Evolutionary conservation across 2,329 filamentous ascomycete species (phyloP).

Genomic region (Aspergillus sp.): DNA sequence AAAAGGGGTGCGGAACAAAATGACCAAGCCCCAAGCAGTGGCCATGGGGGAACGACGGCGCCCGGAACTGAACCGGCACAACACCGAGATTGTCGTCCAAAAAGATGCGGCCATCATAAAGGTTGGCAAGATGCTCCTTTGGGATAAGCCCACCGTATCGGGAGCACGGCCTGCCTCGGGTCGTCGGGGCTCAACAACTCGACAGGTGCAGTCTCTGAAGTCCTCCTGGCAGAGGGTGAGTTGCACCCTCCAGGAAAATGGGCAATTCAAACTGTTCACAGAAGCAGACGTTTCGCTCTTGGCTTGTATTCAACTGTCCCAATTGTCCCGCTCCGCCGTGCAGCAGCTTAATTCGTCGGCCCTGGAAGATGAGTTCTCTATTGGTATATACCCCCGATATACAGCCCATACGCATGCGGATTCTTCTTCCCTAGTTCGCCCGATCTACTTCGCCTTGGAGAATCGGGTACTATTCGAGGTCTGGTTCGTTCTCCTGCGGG

Average conservation of each 20-base stretch:
- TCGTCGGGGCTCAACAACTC: constrained; percentile 45
- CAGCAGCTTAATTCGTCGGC: constrained; percentile 87
- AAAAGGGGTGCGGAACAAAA: constrained; percentile 43
- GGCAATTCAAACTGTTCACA: constrained; percentile 81
- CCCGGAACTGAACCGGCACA: constrained; percentile 33
- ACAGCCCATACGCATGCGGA: constrained; percentile 56
- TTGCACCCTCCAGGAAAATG: constrained; percentile 89
- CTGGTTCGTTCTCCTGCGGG: constrained; percentile 86
- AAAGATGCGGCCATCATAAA: constrained; percentile 86
- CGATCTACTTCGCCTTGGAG: constrained; percentile 81
- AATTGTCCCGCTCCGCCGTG: constrained; percentile 80
- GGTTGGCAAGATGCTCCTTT: constrained; percentile 80
- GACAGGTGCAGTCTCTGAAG: constrained; percentile 49
- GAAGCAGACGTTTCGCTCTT: constrained; percentile 76
- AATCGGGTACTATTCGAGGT: constrained; percentile 88
- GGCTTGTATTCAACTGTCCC: constrained; percentile 75
- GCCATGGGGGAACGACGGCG: constrained; percentile 37
- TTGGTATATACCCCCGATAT: constrained; percentile 93
- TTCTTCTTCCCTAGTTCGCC: constrained; percentile 66
- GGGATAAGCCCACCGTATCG: constrained; percentile 64
- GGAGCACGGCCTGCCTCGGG: constrained; percentile 27
- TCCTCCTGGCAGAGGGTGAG: constrained; percentile 81
- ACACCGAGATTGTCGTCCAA: constrained; percentile 42
- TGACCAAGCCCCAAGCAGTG: constrained; percentile 42
- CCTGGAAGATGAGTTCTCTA: constrained; percentile 83